Base-by-base conservation (phyloP, 2,329 filamentous ascomycete species). In the Cladorrhinum sp. region DNA sequence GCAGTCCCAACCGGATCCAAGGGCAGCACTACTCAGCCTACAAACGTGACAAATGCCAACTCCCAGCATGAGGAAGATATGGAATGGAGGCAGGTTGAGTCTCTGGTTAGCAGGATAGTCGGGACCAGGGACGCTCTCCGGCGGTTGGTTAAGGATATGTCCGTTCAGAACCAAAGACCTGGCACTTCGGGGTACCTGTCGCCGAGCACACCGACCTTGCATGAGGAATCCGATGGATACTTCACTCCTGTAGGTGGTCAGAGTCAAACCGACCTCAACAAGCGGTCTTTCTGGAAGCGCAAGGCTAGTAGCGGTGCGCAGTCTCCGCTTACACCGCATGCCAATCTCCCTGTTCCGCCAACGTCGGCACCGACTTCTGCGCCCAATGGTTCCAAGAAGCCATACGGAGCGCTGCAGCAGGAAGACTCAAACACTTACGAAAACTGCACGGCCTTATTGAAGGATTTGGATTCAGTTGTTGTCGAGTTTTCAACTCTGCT, bases 71-170 rank as follows among this genome's bases (percentile, higher is more conserved):
- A 86, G 5, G 91, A 96, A 67, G 88, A 93, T 57, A 82, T 83
- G 62, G 92, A 96, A 73, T 99, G 95, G 95, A 83, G 86, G 61
- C 89, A 90, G 68, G 89, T 96, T 1, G 93, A 97, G 75, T 81
- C 87, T 1, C 79, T 99, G 38, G 90, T 98, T 25, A 92, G 92
- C 71, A 86, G 91, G 62, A 85, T 98, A 13, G 89, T 92, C 6
- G 92, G 92, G 1, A 93, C 92, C 52, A 84, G 95, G 67, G 95
- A 99, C 77, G 92, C 92, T 1, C 85, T 97, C 22, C 87, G 93
- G 54, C 86, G 91, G 38, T 79, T 99, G 50, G 93, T 93, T 10
- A 92, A 90, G 72, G 91, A 96, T 70, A 92, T 92, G 53, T 88
- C 91, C 62, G 82, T 84, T 69, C 84, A 85, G 64, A 45, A 45